Conservation (phyloP, 805 yeast genomes). For the Debaryomyces hansenii region DNA sequence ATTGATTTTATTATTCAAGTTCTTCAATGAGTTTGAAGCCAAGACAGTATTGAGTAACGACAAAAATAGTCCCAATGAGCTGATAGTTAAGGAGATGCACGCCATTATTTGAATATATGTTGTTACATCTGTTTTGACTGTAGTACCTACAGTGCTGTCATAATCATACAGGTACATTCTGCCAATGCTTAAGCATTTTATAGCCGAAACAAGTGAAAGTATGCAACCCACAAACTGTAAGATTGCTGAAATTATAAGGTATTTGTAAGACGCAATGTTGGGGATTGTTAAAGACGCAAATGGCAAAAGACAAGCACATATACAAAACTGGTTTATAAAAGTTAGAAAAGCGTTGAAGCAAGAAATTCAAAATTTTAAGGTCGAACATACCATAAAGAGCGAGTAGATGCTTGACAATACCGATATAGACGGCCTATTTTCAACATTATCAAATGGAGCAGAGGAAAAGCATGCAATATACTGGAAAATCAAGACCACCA, state of each 20-base stretch:
- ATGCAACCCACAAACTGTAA: conserved; percentile 20
- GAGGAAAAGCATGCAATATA: conserved; percentile 28
- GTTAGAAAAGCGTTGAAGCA: neutral
- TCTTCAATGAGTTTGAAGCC: conserved; percentile 12
- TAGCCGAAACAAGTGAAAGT: conserved; percentile 15
- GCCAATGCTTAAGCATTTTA: conserved; percentile 18
- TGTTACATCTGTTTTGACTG: conserved; percentile 27
- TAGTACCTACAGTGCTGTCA: conserved; percentile 10
- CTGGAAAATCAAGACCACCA: conserved; percentile 24
- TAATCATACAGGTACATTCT: conserved; percentile 28
- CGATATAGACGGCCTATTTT: conserved; percentile 28
- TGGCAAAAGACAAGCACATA: conserved; percentile 21
- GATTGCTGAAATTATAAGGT: conserved; percentile 15
- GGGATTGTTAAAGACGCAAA: conserved; percentile 18
- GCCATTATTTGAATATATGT: conserved; percentile 25
- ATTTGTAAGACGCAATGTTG: conserved; percentile 14
- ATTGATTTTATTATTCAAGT: conserved; percentile 22
- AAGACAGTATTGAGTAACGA: conserved; percentile 11
- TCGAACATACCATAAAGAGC: conserved; percentile 19
- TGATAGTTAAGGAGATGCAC: conserved; percentile 15
- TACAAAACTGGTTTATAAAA: conserved; percentile 12
- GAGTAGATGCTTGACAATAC: conserved; percentile 21
- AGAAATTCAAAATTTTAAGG: neutral
- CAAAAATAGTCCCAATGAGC: conserved; percentile 12
- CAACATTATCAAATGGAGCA: conserved; percentile 35